Evolutionary conservation across 495 filamentous ascomycete genomes (phyloP), one percentile per base, ranked within the genome.

Genomic region (Podospora pseudocomata): DNA sequence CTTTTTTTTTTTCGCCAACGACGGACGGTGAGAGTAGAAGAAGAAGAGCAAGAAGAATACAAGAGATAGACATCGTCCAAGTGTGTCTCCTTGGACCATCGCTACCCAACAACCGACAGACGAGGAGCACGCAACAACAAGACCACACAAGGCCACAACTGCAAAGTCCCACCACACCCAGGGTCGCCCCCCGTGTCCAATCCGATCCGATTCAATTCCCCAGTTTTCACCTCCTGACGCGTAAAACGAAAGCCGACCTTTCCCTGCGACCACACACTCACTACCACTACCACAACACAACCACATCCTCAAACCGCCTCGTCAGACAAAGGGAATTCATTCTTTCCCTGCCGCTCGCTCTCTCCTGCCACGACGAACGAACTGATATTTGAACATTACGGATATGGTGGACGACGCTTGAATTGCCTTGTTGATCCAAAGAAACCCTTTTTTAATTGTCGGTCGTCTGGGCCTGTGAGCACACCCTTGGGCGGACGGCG

Each of bases 271-370:
- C 59, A 60, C 58, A 23, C 23, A 23, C 23, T 23, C 23, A 23
- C 23, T 23, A 23, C 23, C 23, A 23, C 30, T 4, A 5, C 16
- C 28, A 58, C 20, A 15, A 26, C n/a, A 58, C 55, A 26, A 19
- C 55, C n/a, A 18, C 19, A 26, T 5, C 55, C 55, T 18, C 54
- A 57, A 57, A 23, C 54, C 54, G 54, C 54, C 5, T 49, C 39
- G 15, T 63, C 30, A 32, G n/a, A 63, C 23, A 55, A 65, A 67
- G 73, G 71, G 69, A 70, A 73, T 34, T n/a, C 30, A 49, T 65
- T 59, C 27, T 63, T 63, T 72, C 69, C 73, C 73, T 68, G 69
- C 71, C 71, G 64, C 69, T 73, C 71, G 69, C 67, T 75, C 39
- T 49, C 39, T 13, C 2, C 5, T 49, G 34, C 34, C 5, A 39